These are phyloP conservation scores for Toxoplasma gondii DNA, from an alignment of 169 alveolate species.

Conservation along the genomic window DNA sequence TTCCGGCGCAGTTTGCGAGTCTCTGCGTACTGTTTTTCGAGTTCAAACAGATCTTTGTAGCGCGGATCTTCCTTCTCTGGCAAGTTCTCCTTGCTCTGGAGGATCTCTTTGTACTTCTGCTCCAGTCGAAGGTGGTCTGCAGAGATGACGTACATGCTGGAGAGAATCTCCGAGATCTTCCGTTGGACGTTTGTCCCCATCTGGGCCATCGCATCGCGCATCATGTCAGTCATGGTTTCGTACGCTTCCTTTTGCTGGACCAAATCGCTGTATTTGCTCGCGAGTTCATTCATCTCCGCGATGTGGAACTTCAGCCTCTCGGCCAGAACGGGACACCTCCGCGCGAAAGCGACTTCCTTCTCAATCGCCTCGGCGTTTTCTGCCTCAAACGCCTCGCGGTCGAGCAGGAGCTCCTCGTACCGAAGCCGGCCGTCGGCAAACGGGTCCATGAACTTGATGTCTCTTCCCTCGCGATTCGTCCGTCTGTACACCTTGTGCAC, in stretches of 20 bases:
- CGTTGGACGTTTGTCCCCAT: conserved; percentile 37
- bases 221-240: conserved; percentile 48
- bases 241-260: conserved; percentile 35
- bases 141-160: background rate
- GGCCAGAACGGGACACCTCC: conserved; percentile 24
- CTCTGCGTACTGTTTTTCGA: conserved; percentile 29
- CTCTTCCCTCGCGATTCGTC: conserved; percentile 48
- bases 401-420: conserved; percentile 41
- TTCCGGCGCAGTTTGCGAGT: background rate
- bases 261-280: background rate
- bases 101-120: conserved; percentile 15
- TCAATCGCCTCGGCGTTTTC: conserved; percentile 50
- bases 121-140: background rate
- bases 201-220: conserved; percentile 9
- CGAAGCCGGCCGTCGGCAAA: conserved; percentile 48
- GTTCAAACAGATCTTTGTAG: conserved; percentile 18
- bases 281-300: conserved; percentile 27
- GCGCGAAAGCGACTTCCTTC: conserved; percentile 45
- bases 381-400: conserved; percentile 57
- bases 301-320: conserved; percentile 32
- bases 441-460: conserved; percentile 31
- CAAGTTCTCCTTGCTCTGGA: background rate
- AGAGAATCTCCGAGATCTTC: conserved; percentile 1
- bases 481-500: conserved; percentile 48
- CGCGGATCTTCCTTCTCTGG: conserved; percentile 5